Base-by-base conservation (phyloP, 1,284 basidiomycete species). In the Leccinum huronense region DNA sequence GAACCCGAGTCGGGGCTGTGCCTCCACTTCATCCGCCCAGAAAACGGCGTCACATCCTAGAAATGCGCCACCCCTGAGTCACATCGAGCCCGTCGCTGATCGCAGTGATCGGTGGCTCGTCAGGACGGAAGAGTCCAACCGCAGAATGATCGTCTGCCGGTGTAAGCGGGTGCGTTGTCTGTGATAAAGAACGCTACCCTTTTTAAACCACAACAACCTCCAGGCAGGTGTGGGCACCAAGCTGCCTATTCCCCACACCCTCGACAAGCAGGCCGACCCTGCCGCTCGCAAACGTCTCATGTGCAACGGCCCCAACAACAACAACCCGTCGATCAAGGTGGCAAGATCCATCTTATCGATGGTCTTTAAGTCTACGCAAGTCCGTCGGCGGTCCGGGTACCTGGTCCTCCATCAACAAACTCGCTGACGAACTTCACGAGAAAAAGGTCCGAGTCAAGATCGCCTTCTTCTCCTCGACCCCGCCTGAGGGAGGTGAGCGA, bases 391-490 rank as follows among this genome's bases (percentile, higher is more conserved):
- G 88, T 51, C 70, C 80, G 54, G 84, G 85, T 72, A 92, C 90
- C 5, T 93, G 90, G 91, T 88, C 85, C 67, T 84, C 89, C 0
- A 86, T 94, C 63, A 83, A 79, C 76, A 91, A 91, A 71, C 86
- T 94, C 58, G 88, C 90, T 3, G 87, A 91, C 65, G 93, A 93
- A 72, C 82, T 95, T 55, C 86, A 87, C 63, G 86, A 90, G 75
- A 91, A 90, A 78, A 89, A 93, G 65, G n/a, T n/a, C n/a, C n/a
- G n/a, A n/a, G 80, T 91, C 73, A 93, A 92, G 77, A 90, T 95
- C 65, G 88, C 88, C 40, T 95, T 95, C 83, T 94, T 95, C 78
- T 93, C 90, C 34, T 94, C 92, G 13, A 95, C 93, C 7, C 93
- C 93, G 7, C 93, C n/a, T n/a, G n/a, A 95, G 80, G 93, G 93